Percentiles rank a stretch among this genome's conserved stretches.
Evolutionary conservation across 2,329 filamentous ascomycete species (phyloP).

Genomic region (Aspergillus carbonarius): DNA sequence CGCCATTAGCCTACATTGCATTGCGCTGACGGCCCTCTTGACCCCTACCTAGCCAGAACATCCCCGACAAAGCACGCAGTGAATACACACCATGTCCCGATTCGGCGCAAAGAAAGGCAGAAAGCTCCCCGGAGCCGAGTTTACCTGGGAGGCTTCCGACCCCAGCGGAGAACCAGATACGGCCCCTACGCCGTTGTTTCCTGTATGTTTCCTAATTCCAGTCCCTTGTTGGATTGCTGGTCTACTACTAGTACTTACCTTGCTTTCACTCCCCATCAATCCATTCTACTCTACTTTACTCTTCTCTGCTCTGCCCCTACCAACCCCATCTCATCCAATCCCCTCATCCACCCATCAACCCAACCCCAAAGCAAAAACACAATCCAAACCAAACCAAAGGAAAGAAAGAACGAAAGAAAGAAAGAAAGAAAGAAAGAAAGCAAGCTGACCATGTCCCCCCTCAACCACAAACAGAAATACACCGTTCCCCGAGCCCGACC

Average conservation of each 20-base stretch:
- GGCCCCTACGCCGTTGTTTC: constrained; percentile 49
- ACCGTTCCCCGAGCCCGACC: constrained; percentile 33
- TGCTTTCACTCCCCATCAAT: no score
- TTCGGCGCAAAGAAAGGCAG: constrained; percentile 40
- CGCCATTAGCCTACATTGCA: not conserved
- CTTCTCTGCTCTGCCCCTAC: no score
- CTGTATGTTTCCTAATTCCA: constrained; percentile 35
- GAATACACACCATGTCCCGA: constrained; percentile 36
- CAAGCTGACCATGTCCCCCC: not conserved
- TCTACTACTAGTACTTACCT: no score
- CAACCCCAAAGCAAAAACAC: not conserved
- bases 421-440: no score
- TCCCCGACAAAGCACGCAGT: not conserved
- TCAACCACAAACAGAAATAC: constrained; percentile 36
- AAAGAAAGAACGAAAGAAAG: no score
- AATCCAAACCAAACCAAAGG: no score
- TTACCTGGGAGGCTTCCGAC: constrained; percentile 40
- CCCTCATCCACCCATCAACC: no score
- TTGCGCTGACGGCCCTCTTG: not conserved
- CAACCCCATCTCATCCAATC: no score
- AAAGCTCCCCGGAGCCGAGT: constrained; percentile 42
- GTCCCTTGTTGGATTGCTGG: no score
- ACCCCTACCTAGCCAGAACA: not conserved
- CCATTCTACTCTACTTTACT: no score
- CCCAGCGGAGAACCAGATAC: constrained; percentile 42